Conservation (phyloP, 2,329 filamentous ascomycete genomes). For the Fusarium ramigenum region DNA sequence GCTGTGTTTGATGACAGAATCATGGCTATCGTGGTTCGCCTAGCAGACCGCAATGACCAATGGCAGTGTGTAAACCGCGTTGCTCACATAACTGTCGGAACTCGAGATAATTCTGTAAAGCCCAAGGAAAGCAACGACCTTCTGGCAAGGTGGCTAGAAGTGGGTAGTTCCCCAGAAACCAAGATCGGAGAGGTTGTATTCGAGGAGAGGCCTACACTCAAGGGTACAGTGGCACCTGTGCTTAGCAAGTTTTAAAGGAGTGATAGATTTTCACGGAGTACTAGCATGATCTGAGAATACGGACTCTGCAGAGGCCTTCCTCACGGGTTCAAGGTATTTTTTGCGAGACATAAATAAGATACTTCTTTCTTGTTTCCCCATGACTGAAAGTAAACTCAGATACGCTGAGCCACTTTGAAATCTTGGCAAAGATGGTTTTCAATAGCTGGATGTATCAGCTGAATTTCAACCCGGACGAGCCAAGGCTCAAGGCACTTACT, state of each 20-base stretch:
- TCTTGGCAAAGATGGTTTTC: background rate
- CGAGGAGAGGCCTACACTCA: constrained; percentile 58
- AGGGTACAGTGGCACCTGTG: constrained; percentile 60
- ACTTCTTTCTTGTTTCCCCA: background rate
- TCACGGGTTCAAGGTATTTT: background rate
- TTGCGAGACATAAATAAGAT: background rate
- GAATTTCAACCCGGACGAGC: background rate
- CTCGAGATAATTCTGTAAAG: constrained; percentile 77
- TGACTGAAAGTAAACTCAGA: background rate
- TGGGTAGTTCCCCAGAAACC: constrained; percentile 55
- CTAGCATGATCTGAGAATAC: background rate
- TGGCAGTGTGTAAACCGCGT: constrained; percentile 81
- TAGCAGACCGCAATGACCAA: constrained; percentile 64
- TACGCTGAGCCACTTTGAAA: background rate
- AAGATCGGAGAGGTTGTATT: constrained; percentile 60
- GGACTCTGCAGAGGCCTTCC: background rate
- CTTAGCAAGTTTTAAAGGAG: constrained; percentile 54
- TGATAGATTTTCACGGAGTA: background rate
- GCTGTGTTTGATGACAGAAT: constrained; percentile 86
- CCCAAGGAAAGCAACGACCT: constrained; percentile 94
- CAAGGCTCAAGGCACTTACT: background rate
- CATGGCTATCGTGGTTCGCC: constrained; percentile 89
- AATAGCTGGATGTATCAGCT: background rate
- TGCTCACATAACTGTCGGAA: constrained; percentile 91
- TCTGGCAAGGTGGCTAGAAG: constrained; percentile 76